Evolutionary conservation across 2,329 filamentous ascomycete genomes (phyloP).

Genomic region (Rugonectria rugulosa): DNA sequence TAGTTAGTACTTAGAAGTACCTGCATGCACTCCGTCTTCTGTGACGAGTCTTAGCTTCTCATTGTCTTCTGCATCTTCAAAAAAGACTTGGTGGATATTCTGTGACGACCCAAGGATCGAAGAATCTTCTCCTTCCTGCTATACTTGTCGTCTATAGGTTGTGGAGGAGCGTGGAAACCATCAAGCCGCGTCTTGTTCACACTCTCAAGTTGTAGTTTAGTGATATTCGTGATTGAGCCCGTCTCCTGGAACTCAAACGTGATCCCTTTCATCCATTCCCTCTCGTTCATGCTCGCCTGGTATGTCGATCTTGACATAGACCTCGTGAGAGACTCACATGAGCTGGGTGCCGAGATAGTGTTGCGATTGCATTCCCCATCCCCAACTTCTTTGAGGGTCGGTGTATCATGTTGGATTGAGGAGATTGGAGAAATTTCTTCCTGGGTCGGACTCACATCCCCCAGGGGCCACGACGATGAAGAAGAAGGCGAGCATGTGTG

Average conservation of each 20-base stretch:
- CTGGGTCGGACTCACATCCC: not conserved
- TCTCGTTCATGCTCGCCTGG: constrained; percentile 22
- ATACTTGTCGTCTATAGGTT: too few relatives aligned
- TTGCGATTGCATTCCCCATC: not conserved
- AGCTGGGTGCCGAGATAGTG: not conserved
- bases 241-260: not conserved
- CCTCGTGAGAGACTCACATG: not conserved
- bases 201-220: not conserved
- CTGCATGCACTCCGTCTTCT: too few relatives aligned
- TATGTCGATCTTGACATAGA: too few relatives aligned
- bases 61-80: not conserved
- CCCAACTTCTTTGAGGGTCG: not conserved
- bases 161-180: not conserved
- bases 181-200: not conserved
- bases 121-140: not conserved
- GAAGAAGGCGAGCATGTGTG: not conserved
- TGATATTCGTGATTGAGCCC: not conserved
- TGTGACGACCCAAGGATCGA: not conserved
- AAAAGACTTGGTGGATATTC: not conserved
- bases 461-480: not conserved
- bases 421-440: not conserved
- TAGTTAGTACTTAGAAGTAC: too few relatives aligned
- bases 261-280: constrained; percentile 23
- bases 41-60: too few relatives aligned
- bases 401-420: not conserved